A percentile compares a stretch with the other conserved stretches of the same genome.
Evolutionary conservation across 2,329 filamentous ascomycete genomes (phyloP).

Genomic region (Diaporthe aspalathi): DNA sequence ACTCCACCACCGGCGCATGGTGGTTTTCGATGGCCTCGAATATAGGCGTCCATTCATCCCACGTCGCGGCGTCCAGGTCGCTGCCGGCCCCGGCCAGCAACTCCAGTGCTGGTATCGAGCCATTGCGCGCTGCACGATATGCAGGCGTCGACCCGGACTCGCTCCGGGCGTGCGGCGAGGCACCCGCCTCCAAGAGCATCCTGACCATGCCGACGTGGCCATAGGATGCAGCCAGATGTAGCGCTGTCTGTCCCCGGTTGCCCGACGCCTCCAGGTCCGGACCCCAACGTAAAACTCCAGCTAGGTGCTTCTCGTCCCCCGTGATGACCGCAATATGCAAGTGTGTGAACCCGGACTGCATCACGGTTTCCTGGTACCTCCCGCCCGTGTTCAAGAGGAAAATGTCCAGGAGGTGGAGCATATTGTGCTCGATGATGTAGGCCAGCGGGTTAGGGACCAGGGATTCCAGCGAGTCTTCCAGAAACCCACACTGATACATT

Average conservation of each 20-base stretch:
- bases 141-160: background rate
- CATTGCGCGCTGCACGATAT: background rate
- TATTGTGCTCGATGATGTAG: conserved; percentile 2
- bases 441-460: background rate
- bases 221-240: background rate
- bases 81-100: background rate
- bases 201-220: background rate
- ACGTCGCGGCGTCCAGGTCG: background rate
- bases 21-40: conserved; percentile 2
- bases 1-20: background rate
- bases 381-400: background rate
- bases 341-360: background rate
- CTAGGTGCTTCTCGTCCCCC: background rate
- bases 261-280: background rate
- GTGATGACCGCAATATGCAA: background rate
- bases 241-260: conserved; percentile 2
- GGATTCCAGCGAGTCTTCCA: background rate
- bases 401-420: background rate
- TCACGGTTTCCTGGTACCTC: background rate
- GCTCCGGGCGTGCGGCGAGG: background rate
- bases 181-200: conserved; percentile 1
- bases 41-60: background rate
- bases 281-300: background rate
- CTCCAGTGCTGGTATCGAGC: background rate
- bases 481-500: background rate